Conservation (phyloP, 495 filamentous ascomycete genomes). For the Cairneyella variabilis region DNA sequence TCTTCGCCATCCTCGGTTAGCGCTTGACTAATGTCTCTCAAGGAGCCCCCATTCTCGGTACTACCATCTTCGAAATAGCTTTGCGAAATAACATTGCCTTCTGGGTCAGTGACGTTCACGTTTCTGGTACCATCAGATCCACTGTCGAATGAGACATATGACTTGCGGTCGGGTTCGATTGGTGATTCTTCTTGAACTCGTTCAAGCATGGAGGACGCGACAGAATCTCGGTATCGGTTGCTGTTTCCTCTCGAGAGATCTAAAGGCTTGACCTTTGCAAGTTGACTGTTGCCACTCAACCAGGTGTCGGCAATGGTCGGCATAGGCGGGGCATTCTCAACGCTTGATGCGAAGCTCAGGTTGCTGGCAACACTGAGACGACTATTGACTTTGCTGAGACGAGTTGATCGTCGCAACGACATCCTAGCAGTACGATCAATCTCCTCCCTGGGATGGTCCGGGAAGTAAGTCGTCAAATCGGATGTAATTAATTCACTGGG, state of each 20-base stretch:
- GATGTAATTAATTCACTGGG: constrained; percentile 97
- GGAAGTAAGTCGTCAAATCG: constrained; percentile 94
- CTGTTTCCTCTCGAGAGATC: constrained; percentile 40
- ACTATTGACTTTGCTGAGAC: constrained; percentile 86
- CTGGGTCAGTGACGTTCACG: constrained; percentile 69
- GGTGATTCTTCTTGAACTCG: constrained; percentile 84
- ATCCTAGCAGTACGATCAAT: constrained; percentile 92
- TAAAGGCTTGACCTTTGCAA: constrained; percentile 44
- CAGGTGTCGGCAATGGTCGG: constrained; percentile 95
- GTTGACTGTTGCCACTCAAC: constrained; percentile 60
- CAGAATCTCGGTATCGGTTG: constrained; percentile 72
- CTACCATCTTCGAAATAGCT: constrained; percentile 84
- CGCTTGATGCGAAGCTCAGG: constrained; percentile 82
- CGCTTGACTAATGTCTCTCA: constrained; percentile 55
- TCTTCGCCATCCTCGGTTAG: constrained; percentile 89
- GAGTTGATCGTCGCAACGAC: constrained; percentile 82
- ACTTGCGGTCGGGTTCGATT: constrained; percentile 85
- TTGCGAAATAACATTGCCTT: constrained; percentile 55
- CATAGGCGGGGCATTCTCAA: constrained; percentile 85
- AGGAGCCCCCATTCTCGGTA: constrained; percentile 53
- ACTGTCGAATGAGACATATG: constrained; percentile 93
- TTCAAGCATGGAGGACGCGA: constrained; percentile 83
- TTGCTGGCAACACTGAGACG: constrained; percentile 93
- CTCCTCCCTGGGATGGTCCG: constrained; percentile 85
- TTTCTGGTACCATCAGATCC: constrained; percentile 59